phyloP scores from a whole-genome alignment of 768 basidiomycete genomes.

The Russula sp. region DNA sequence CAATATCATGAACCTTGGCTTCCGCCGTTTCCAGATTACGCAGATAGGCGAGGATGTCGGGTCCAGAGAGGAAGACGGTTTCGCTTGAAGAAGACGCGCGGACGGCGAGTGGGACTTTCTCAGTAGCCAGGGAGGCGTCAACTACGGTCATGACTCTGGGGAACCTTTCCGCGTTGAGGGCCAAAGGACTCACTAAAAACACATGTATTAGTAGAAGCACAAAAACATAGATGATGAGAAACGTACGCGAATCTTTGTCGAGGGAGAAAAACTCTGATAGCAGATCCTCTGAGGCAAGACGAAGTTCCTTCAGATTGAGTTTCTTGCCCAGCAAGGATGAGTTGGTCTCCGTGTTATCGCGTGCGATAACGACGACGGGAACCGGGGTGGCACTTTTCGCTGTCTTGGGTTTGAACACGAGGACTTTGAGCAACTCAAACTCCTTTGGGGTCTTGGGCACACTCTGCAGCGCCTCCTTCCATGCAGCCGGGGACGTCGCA shows the following conservation, averaged over 20 bases:
- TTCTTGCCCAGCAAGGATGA: slow-evolving; percentile 75
- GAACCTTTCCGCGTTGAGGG: slow-evolving; percentile 62
- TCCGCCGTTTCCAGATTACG: slow-evolving; percentile 65
- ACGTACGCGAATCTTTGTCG: slow-evolving; percentile 83
- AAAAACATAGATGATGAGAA: neutral
- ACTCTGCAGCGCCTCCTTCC: slow-evolving; percentile 69
- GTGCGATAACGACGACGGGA: slow-evolving; percentile 83
- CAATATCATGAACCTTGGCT: slow-evolving; percentile 65
- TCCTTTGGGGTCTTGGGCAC: slow-evolving; percentile 49
- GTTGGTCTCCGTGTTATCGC: slow-evolving; percentile 80
- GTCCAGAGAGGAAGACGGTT: slow-evolving; percentile 77
- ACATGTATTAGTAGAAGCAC: neutral
- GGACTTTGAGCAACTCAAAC: slow-evolving; percentile 79
- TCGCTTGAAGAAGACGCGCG: slow-evolving; percentile 67
- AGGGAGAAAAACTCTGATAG: slow-evolving; percentile 79
- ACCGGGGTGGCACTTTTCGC: slow-evolving; percentile 83
- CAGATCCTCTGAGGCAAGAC: slow-evolving; percentile 83
- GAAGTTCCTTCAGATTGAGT: slow-evolving; percentile 80
- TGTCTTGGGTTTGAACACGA: slow-evolving; percentile 95
- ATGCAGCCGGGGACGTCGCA: slow-evolving; percentile 67
- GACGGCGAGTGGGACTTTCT: slow-evolving; percentile 66
- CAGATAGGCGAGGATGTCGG: slow-evolving; percentile 71
- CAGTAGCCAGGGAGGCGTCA: slow-evolving; percentile 73
- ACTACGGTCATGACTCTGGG: slow-evolving; percentile 71
- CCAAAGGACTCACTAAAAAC: slow-evolving; percentile 72